A percentile compares a stretch with the other conserved stretches of the same genome.
phyloP scores from a whole-genome alignment of 441 rosid species.

The Bruguiera hainesii region DNA sequence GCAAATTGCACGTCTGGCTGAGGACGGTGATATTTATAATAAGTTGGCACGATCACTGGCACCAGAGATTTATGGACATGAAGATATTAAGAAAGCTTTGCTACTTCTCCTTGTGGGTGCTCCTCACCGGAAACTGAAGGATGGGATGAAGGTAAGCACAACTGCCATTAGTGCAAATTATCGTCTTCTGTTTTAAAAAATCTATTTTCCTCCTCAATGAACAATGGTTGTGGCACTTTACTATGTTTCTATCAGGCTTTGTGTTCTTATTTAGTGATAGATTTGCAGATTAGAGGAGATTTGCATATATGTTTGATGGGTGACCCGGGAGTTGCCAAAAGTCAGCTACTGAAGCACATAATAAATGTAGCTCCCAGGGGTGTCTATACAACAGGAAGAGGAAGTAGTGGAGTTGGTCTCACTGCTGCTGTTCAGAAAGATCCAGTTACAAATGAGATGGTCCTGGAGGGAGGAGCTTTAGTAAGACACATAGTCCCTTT shows the following conservation, averaged over 20 bases:
- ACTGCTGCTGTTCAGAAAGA: constrained; percentile 99
- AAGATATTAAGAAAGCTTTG: constrained; percentile 92
- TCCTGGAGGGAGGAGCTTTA: constrained; percentile 99
- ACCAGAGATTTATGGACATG: constrained; percentile 99
- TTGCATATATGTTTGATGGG: constrained; percentile 98
- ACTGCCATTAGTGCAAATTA: constrained; percentile 4
- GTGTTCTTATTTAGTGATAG: background rate
- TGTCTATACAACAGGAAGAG: constrained; percentile 95
- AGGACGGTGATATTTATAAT: constrained; percentile 96
- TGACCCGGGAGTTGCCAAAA: constrained; percentile 99
- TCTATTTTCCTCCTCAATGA: background rate
- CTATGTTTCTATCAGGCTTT: background rate
- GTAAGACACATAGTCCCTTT: constrained; percentile 40
- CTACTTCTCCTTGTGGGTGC: constrained; percentile 99
- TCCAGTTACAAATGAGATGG: constrained; percentile 98
- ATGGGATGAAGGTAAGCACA: constrained; percentile 90
- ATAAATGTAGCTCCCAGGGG: constrained; percentile 98
- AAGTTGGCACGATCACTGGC: constrained; percentile 90
- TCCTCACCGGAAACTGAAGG: constrained; percentile 93
- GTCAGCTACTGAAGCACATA: constrained; percentile 99
- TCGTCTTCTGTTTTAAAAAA: background rate
- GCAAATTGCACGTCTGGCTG: constrained; percentile 81
- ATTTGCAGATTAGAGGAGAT: constrained; percentile 94
- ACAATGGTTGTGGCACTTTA: background rate
- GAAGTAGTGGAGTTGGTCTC: constrained; percentile 99